Conservation (phyloP, 148 eudicot species). For the Heliosperma pusillum region DNA sequence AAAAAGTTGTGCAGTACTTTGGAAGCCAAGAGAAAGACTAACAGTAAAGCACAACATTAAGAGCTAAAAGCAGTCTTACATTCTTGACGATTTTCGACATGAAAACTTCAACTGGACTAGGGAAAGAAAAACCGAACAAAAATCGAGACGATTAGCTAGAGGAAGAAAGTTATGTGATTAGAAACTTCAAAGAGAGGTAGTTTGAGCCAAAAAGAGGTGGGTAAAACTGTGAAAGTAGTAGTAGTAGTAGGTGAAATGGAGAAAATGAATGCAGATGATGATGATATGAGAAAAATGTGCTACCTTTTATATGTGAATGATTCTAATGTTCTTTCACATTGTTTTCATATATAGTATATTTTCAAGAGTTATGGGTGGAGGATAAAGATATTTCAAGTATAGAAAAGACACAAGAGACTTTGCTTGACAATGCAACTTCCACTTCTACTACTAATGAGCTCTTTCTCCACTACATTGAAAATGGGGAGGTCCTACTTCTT, state of each 20-base stretch:
- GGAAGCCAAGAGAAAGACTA: neutral
- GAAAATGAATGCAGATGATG: constrained; percentile 35
- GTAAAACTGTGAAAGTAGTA: constrained; percentile 14
- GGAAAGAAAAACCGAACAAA: constrained; percentile 12
- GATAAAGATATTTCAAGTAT: constrained; percentile 29
- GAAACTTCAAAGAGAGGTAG: no score
- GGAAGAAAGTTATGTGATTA: constrained; percentile 13
- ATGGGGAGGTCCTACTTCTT: constrained; percentile 39
- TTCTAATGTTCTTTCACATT: neutral
- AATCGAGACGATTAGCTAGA: constrained; percentile 13
- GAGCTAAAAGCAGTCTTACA: neutral
- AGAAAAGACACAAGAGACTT: constrained; percentile 30
- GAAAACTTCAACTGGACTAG: constrained; percentile 22
- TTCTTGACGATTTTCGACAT: neutral
- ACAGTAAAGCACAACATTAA: neutral
- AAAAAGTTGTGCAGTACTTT: neutral
- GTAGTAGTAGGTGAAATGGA: constrained; percentile 39
- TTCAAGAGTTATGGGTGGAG: constrained; percentile 8
- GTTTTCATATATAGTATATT: neutral
- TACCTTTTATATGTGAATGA: neutral
- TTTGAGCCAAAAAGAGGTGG: constrained; percentile 25
- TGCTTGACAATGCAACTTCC: constrained; percentile 72
- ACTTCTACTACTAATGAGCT: constrained; percentile 26
- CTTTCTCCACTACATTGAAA: constrained; percentile 35
- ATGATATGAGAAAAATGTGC: constrained; percentile 19